Evolutionary conservation across 2,329 filamentous ascomycete species (phyloP), one percentile per base, ranked within the genome.

Genomic region (Paraconiothyrium sp.): DNA sequence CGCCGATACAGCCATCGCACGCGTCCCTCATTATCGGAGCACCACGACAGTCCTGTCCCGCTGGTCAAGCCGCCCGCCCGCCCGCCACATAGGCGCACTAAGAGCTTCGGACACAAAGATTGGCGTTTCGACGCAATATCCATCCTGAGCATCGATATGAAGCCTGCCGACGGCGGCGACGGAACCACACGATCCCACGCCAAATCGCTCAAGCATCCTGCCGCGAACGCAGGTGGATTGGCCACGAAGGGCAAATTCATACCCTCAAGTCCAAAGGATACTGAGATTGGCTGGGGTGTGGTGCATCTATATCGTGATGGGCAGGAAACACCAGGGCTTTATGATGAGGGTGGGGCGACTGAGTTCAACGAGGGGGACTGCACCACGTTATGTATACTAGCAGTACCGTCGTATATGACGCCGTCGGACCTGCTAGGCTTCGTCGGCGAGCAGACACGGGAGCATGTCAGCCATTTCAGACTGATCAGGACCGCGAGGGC

Each of bases 221-320:
- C 67, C 14, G 57, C 68, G 4, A 74, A 62, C 41, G 62, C 72
- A 0, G 75, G 76, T 13, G 92, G 91, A 6, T 87, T 90, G 54
- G 90, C 92, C 61, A 97, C 94, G 1, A 97, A 94, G 76, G 95
- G 92, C 5, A 85, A 87, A 65, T 97, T 90, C 74, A 82, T 92
- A 22, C 89, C 91, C 0, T 84, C 94, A 0, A 86, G 90, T 59
- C 86, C 88, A 16, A 84, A 85, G 62, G 88, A 90, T 58, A 93
- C 92, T 0, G 91, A 97, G 62, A 84, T 93, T 1, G 92, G 93
- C 46, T 97, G 93, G 90, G 95, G 95, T 1, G 88, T 98, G 14
- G 93, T 99, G 2, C 95, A 97, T 77, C 86, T 99, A 32, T 99
- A 97, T 77, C 88, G 94, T 10, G 94, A 98, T 78, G 87, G 87